Conservation (phyloP, 352 stramenopile species). For the Blastocystis hominis region DNA sequence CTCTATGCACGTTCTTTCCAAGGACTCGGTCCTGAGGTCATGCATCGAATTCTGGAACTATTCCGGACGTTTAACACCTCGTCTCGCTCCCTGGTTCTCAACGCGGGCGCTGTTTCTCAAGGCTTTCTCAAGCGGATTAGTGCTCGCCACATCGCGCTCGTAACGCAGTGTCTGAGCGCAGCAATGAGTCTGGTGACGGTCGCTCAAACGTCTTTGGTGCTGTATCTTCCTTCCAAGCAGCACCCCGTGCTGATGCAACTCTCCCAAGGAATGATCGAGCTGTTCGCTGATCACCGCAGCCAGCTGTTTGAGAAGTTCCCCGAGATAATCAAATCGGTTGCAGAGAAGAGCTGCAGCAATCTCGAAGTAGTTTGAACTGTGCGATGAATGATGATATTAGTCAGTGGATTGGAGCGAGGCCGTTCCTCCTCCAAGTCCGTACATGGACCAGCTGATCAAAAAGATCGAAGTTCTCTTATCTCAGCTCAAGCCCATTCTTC, state of each 20-base stretch:
- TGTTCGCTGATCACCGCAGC: neutral
- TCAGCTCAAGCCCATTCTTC: slow-evolving; percentile 31
- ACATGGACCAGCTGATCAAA: slow-evolving; percentile 28
- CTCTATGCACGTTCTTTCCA: slow-evolving; percentile 28
- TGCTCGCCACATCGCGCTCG: slow-evolving; percentile 1
- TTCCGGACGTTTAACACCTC: slow-evolving; percentile 1
- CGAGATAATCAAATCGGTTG: neutral
- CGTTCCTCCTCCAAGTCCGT: neutral
- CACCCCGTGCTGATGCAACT: neutral
- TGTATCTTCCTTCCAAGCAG: neutral
- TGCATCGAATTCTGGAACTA: slow-evolving; percentile 3
- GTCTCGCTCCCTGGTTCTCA: neutral
- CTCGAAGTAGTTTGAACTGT: neutral
- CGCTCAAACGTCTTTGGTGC: neutral
- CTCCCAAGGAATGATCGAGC: neutral
- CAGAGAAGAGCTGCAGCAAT: neutral
- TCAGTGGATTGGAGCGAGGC: neutral
- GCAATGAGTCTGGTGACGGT: neutral
- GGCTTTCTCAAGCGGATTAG: slow-evolving; percentile 38
- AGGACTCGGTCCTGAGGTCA: slow-evolving; percentile 22
- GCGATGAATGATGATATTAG: neutral
- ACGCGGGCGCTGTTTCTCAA: slow-evolving; percentile 7
- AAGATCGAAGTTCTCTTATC: slow-evolving; percentile 19
- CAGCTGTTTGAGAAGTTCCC: slow-evolving; percentile 26
- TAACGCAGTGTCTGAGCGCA: slow-evolving; percentile 14